Evolutionary conservation across 2,329 filamentous ascomycete species (phyloP), one percentile per base, ranked within the genome.

Genomic region (Fusarium verrucosum): DNA sequence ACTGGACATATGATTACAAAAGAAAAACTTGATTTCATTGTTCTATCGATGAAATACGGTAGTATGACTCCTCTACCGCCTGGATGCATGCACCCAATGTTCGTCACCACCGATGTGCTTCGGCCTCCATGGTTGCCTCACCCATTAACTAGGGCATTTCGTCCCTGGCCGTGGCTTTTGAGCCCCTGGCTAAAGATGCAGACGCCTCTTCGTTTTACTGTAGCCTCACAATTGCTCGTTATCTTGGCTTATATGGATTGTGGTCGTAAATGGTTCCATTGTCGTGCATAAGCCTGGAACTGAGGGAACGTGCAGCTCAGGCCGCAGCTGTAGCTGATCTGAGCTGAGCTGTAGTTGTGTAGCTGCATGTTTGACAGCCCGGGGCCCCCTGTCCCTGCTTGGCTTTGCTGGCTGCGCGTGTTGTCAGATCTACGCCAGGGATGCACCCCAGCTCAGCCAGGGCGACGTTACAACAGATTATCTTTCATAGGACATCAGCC

Each of bases 281-380:
- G 44, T 49, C 30, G 38, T 50, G 62, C 47, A 65, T 17, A 41
- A 55, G 53, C 32, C 32, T 17, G 35, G 42, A n/a, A n/a, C n/a
- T n/a, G n/a, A 46, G 22, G 55, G 55, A 66, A 66, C 57, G 62
- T 65, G 44, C 62, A 44, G 50, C 28, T 4, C 28, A 14, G 28
- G 14, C 14, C 30, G 30, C 14, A 20, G 13, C 13, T 32, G 50
- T 46, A 20, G n/a, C n/a, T n/a, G n/a, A n/a, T n/a, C n/a, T n/a
- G n/a, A n/a, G n/a, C n/a, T n/a, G n/a, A n/a, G n/a, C n/a, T n/a
- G n/a, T n/a, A n/a, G n/a, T n/a, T n/a, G n/a, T n/a, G n/a, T n/a
- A n/a, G 44, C 57, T 63, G 54, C 62, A 66, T 46, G 23, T 66
- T 43, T 66, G 63, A 67, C 63, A 67, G 58, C 37, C 63, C 53